These are phyloP conservation scores for Iberis pinnata DNA, from an alignment of 345 rosid genomes.

Conservation along the genomic window DNA sequence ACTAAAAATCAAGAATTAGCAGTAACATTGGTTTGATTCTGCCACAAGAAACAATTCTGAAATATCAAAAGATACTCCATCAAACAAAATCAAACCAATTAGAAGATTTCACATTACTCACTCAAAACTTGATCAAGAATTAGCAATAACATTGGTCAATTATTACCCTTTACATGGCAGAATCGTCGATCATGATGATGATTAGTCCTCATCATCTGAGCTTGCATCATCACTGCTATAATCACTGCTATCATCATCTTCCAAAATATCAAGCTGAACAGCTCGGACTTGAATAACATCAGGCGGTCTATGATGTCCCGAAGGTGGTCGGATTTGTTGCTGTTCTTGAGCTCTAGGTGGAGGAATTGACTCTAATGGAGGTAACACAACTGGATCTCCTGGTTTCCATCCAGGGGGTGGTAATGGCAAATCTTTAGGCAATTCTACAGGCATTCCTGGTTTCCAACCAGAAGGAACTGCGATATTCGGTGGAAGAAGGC, in stretches of 20 bases:
- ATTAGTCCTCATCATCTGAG: conserved; percentile 37
- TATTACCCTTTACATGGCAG: neutral
- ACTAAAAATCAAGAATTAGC: too few species aligned
- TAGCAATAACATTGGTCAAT: conserved; percentile 7
- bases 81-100: too few species aligned
- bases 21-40: too few species aligned
- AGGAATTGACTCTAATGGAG: conserved; percentile 56
- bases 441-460: conserved; percentile 88
- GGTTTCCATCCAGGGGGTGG: conserved; percentile 96
- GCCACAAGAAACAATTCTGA: too few species aligned
- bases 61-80: too few species aligned
- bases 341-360: conserved; percentile 43
- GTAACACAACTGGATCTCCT: conserved; percentile 71
- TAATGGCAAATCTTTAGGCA: conserved; percentile 60
- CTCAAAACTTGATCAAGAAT: neutral
- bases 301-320: conserved; percentile 52
- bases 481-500: conserved; percentile 57
- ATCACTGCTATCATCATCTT: conserved; percentile 68
- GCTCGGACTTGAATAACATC: conserved; percentile 74
- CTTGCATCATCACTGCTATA: conserved; percentile 42
- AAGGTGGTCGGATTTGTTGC: conserved; percentile 39
- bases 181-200: conserved; percentile 1
- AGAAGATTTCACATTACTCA: conserved; percentile 3
- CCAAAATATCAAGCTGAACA: conserved; percentile 76
- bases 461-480: conserved; percentile 84